Percentiles rank a stretch among this genome's conserved stretches.
Conservation (phyloP, 768 basidiomycete species). For the Phanerodontia chrysosporium region DNA sequence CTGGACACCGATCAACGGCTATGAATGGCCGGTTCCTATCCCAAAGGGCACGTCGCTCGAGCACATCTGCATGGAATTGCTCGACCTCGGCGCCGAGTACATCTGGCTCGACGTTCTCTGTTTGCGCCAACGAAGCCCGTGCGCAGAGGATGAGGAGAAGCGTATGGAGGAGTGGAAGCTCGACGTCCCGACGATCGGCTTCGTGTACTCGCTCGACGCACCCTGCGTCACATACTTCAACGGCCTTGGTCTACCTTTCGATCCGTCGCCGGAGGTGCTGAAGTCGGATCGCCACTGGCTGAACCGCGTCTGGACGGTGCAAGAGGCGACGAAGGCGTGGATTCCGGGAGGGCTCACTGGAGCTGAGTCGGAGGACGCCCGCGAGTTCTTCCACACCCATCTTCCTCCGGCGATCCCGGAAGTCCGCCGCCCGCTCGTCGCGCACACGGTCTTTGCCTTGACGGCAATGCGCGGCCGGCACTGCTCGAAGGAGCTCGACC, state of each 20-base stretch:
- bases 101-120: slow-evolving; percentile 7
- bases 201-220: neutral
- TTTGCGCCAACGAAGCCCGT: neutral
- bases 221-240: slow-evolving; percentile 1
- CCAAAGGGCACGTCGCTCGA: neutral
- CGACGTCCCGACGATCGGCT: slow-evolving; percentile 9
- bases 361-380: neutral
- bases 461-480: neutral
- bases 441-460: no score
- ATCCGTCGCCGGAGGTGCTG: neutral
- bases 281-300: slow-evolving; percentile 1
- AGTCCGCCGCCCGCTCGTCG: no score
- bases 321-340: neutral
- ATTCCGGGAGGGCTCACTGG: neutral
- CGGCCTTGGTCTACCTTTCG: slow-evolving; percentile 1
- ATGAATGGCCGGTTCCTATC: slow-evolving; percentile 3
- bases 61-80: slow-evolving; percentile 4
- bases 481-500: neutral
- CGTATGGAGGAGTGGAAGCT: slow-evolving; percentile 3
- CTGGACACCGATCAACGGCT: slow-evolving; percentile 1
- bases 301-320: slow-evolving; percentile 7
- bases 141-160: neutral
- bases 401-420: no score
- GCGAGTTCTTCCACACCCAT: neutral
- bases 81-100: slow-evolving; percentile 4